phyloP scores from a whole-genome alignment of 78 protist genomes.

The Bigelowiella natans region DNA sequence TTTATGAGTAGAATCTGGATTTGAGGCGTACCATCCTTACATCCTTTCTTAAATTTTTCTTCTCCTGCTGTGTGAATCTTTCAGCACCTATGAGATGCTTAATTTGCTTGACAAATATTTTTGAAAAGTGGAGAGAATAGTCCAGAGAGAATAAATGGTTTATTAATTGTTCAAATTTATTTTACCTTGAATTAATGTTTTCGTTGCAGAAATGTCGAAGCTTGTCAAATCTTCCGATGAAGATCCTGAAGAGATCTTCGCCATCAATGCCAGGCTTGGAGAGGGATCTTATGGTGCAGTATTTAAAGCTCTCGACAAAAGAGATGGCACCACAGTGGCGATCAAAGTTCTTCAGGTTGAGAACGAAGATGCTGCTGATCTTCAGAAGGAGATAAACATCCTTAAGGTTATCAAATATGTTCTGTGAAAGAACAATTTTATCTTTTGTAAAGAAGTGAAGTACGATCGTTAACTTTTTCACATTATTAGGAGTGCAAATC shows the following conservation, averaged over 20 bases:
- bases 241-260: neutral
- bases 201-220: neutral
- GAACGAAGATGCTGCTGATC: neutral
- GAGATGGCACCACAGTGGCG: slow-evolving; percentile 6
- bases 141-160: too few relatives aligned
- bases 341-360: neutral
- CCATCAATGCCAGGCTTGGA: neutral
- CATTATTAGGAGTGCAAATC: neutral
- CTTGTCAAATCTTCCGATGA: neutral
- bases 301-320: neutral
- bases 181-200: too few relatives aligned
- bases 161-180: too few relatives aligned
- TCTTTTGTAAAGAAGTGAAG: too few relatives aligned
- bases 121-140: too few relatives aligned
- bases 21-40: too few relatives aligned
- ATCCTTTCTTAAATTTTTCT: too few relatives aligned
- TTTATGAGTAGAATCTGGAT: too few relatives aligned
- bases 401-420: neutral
- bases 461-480: neutral
- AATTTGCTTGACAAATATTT: too few relatives aligned
- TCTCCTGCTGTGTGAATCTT: too few relatives aligned
- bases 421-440: too few relatives aligned
- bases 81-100: too few relatives aligned
- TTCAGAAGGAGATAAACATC: slow-evolving; percentile 12
- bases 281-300: slow-evolving; percentile 7